These are phyloP conservation scores for Podosphaera aphanis DNA, from an alignment of 2,329 filamentous ascomycete species.

Conservation along the genomic window DNA sequence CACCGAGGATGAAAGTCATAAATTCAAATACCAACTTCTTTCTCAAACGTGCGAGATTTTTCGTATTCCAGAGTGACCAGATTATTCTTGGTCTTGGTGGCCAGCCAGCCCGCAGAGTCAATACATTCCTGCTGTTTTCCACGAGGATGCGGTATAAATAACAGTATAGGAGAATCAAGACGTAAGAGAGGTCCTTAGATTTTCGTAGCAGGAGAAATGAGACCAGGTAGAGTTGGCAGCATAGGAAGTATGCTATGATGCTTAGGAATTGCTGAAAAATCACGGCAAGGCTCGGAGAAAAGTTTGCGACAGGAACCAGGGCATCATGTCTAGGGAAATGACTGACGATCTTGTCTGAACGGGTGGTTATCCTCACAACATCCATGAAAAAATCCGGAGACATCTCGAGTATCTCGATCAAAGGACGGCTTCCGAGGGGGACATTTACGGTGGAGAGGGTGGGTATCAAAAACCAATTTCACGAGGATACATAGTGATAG, in stretches of 20 bases:
- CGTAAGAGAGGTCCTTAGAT: slow-evolving; percentile 5
- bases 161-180: slow-evolving; percentile 3
- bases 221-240: slow-evolving; percentile 6
- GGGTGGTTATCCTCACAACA: too few relatives aligned
- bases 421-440: too few relatives aligned
- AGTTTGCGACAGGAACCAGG: background rate
- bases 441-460: background rate
- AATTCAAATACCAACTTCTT: slow-evolving; percentile 13
- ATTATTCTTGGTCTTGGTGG: background rate
- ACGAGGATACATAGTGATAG: background rate
- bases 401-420: background rate
- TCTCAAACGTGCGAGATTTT: slow-evolving; percentile 4
- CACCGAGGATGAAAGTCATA: slow-evolving; percentile 12
- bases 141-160: background rate
- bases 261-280: slow-evolving; percentile 5
- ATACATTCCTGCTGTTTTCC: background rate
- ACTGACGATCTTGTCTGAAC: background rate
- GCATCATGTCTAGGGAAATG: background rate
- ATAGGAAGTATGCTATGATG: slow-evolving; percentile 9
- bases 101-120: background rate
- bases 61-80: background rate
- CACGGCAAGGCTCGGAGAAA: slow-evolving; percentile 4
- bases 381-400: background rate
- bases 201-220: slow-evolving; percentile 7
- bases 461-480: background rate